A percentile compares a stretch with the other conserved stretches of the same genome.
Conservation (phyloP, 495 filamentous ascomycete genomes). For the Hypoxylon fuscum region DNA sequence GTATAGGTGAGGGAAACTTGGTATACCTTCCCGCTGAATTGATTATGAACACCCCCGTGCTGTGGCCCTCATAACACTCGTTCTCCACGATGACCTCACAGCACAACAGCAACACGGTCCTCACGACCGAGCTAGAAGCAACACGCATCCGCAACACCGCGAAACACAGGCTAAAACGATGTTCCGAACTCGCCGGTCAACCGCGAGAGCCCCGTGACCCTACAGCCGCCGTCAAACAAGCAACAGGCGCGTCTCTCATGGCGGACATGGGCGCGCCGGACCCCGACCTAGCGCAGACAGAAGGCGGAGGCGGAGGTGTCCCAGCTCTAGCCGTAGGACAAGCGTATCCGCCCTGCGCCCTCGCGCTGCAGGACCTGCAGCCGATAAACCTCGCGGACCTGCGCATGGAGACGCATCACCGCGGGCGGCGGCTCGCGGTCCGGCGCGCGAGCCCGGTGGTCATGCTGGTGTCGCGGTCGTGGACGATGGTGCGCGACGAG, state of each 20-base stretch:
- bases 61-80: no score
- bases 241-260: slow-evolving; percentile 45
- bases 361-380: slow-evolving; percentile 38
- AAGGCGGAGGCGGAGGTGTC: slow-evolving; percentile 21
- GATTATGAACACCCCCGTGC: no score
- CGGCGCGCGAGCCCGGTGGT: slow-evolving; percentile 43
- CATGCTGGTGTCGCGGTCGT: slow-evolving; percentile 46
- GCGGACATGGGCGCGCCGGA: slow-evolving; percentile 44
- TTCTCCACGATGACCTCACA: slow-evolving; percentile 34
- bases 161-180: slow-evolving; percentile 38
- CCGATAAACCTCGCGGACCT: slow-evolving; percentile 47
- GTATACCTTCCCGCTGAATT: no score
- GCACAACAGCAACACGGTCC: slow-evolving; percentile 41
- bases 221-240: slow-evolving; percentile 34
- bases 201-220: slow-evolving; percentile 37
- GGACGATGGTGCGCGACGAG: slow-evolving; percentile 57
- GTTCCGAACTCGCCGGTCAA: slow-evolving; percentile 35
- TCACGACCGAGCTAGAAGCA: slow-evolving; percentile 43
- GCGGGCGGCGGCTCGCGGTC: slow-evolving; percentile 48
- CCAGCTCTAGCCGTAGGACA: slow-evolving; percentile 42
- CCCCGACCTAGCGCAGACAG: slow-evolving; percentile 20
- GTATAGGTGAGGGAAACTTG: no score
- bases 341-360: slow-evolving; percentile 47
- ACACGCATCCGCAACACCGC: slow-evolving; percentile 41
- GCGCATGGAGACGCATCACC: slow-evolving; percentile 57